Conservation (phyloP, 169 alveolate genomes). For the Plasmodium fragile region DNA sequence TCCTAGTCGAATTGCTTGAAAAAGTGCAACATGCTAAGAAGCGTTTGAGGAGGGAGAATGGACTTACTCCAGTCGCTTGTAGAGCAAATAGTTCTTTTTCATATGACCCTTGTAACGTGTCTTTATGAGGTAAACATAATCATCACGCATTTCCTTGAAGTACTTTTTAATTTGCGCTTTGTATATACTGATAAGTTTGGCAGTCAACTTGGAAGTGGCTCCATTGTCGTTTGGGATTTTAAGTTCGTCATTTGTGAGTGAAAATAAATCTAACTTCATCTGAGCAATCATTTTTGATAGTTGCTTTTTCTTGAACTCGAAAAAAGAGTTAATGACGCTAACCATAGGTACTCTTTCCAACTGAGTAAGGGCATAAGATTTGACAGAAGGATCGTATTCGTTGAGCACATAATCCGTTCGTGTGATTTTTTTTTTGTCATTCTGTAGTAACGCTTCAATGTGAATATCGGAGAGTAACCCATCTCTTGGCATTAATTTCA, state of each 20-base stretch:
- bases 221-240: not conserved
- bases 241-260: not conserved
- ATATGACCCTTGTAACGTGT: constrained; percentile 11
- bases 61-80: constrained; percentile 2
- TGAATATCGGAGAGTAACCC: not conserved
- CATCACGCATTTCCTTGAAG: constrained; percentile 27
- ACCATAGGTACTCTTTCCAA: constrained; percentile 48
- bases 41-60: not conserved
- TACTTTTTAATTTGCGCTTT: constrained; percentile 22
- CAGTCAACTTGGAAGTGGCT: not conserved
- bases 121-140: constrained; percentile 19
- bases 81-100: constrained; percentile 30
- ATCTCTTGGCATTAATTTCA: constrained; percentile 38
- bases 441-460: constrained; percentile 20
- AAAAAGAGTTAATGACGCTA: constrained; percentile 24
- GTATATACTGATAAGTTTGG: not conserved
- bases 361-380: constrained; percentile 22
- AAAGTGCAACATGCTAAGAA: not conserved
- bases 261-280: constrained; percentile 33
- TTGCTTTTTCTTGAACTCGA: constrained; percentile 48
- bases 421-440: not conserved
- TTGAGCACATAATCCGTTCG: not conserved
- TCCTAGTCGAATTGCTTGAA: not conserved
- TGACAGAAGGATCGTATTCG: constrained; percentile 21
- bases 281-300: constrained; percentile 17